A percentile compares a stretch with the other conserved stretches of the same genome.
These are phyloP conservation scores for Phialophora macrospora DNA, from an alignment of 2,329 filamentous ascomycete species.

Conservation along the genomic window DNA sequence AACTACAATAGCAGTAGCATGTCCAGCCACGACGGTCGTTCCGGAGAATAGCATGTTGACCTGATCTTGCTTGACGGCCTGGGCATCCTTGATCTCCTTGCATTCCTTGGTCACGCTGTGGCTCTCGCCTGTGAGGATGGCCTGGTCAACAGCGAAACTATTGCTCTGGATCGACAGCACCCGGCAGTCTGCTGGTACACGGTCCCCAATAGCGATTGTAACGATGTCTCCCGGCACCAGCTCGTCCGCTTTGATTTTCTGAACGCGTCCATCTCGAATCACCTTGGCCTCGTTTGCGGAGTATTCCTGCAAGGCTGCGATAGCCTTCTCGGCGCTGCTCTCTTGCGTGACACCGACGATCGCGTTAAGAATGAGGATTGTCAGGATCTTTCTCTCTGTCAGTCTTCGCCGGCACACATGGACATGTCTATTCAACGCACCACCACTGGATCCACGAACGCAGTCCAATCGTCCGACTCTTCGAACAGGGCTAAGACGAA, in stretches of 20 bases:
- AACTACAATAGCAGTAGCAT: constrained; percentile 88
- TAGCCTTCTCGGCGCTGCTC: constrained; percentile 97
- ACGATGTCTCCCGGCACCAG: constrained; percentile 93
- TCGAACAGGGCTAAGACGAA: constrained; percentile 94
- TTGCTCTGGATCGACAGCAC: constrained; percentile 92
- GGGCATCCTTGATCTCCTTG: constrained; percentile 69
- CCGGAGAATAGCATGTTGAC: constrained; percentile 98
- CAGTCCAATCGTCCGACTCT: constrained; percentile 90
- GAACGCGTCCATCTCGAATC: constrained; percentile 78
- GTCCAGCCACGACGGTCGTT: constrained; percentile 93
- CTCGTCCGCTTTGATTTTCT: constrained; percentile 91
- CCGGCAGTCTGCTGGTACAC: constrained; percentile 93
- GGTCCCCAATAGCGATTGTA: constrained; percentile 84
- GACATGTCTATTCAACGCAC: constrained; percentile 61
- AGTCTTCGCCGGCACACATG: background rate
- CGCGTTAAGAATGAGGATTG: constrained; percentile 93
- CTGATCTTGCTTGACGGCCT: constrained; percentile 96
- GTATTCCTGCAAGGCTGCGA: constrained; percentile 97
- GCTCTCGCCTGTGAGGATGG: constrained; percentile 94
- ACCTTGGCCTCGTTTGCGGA: constrained; percentile 98
- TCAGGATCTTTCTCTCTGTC: constrained; percentile 72
- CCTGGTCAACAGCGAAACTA: constrained; percentile 95
- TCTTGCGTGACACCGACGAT: constrained; percentile 98
- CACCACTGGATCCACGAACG: constrained; percentile 94
- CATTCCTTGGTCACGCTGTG: constrained; percentile 92